Evolutionary conservation across 331 rosid species (phyloP).

Genomic region (Cydonia oblonga): DNA sequence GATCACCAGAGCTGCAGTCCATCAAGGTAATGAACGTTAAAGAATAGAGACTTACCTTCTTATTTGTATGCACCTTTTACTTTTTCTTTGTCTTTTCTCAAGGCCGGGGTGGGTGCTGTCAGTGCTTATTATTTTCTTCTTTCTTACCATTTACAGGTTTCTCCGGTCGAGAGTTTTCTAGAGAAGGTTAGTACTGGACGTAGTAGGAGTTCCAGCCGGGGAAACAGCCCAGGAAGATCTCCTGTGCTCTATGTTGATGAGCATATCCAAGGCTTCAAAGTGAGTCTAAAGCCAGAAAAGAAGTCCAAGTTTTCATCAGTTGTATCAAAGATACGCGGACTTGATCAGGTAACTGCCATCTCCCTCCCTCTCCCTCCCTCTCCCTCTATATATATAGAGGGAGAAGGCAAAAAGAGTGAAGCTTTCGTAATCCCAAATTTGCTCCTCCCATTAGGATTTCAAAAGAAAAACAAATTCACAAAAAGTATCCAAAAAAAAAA

Average conservation of each 20-base stretch:
- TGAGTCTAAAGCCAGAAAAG: slow-evolving; percentile 78
- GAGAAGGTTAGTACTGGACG: slow-evolving; percentile 72
- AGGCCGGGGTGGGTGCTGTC: not conserved
- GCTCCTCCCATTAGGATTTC: no score
- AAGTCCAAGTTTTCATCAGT: slow-evolving; percentile 93
- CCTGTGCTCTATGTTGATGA: slow-evolving; percentile 69
- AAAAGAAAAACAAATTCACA: no score
- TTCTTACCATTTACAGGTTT: slow-evolving; percentile 42
- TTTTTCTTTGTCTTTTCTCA: not conserved
- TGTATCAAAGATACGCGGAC: slow-evolving; percentile 90
- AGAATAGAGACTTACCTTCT: not conserved
- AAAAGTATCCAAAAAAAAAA: no score
- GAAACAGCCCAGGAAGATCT: slow-evolving; percentile 89
- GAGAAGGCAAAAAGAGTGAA: no score
- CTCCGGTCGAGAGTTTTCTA: slow-evolving; percentile 80
- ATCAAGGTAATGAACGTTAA: slow-evolving; percentile 53
- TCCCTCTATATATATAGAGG: not conserved
- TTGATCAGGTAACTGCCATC: slow-evolving; percentile 68
- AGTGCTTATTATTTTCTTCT: not conserved
- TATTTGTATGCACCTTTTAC: not conserved
- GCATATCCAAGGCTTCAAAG: slow-evolving; percentile 84
- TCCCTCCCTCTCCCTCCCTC: not conserved
- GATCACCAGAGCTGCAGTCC: slow-evolving; percentile 96
- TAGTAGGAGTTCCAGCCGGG: slow-evolving; percentile 86
- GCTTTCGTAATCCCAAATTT: no score